These are phyloP conservation scores for Metarhizium robertsii DNA, from an alignment of 2,329 filamentous ascomycete species.

Conservation along the genomic window DNA sequence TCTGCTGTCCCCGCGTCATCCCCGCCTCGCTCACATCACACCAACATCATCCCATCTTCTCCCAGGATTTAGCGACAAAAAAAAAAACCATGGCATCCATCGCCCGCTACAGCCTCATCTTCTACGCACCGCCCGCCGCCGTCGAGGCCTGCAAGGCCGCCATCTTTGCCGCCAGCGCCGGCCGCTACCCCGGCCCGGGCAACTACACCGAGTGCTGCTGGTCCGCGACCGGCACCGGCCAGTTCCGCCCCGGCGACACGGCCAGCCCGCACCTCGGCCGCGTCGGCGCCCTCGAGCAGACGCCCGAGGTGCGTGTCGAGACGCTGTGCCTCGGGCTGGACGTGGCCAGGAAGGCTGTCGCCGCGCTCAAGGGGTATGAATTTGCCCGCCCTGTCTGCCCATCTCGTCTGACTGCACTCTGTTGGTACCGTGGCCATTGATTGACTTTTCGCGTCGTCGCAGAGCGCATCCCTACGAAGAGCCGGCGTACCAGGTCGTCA, in stretches of 20 bases:
- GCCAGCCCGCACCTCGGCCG: conserved; percentile 56
- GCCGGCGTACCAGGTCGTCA: neutral
- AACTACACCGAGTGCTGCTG: conserved; percentile 48
- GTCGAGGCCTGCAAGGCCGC: conserved; percentile 44
- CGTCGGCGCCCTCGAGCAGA: conserved; percentile 46
- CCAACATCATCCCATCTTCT: too few relatives aligned
- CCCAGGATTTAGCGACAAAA: too few relatives aligned
- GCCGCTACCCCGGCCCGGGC: conserved; percentile 38
- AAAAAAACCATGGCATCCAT: neutral
- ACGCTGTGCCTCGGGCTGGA: conserved; percentile 52
- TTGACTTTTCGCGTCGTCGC: neutral
- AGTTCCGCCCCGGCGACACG: conserved; percentile 53
- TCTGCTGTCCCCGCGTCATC: too few relatives aligned
- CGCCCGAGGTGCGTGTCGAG: conserved; percentile 54
- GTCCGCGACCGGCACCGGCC: conserved; percentile 45
- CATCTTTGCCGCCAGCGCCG: conserved; percentile 49
- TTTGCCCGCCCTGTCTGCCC: too few relatives aligned
- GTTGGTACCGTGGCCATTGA: neutral
- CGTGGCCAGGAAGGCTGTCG: conserved; percentile 16
- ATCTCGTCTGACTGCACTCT: too few relatives aligned
- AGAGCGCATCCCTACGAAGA: neutral
- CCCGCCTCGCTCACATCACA: too few relatives aligned
- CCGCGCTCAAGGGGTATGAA: neutral
- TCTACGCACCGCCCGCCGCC: conserved; percentile 36
- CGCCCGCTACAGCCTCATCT: conserved; percentile 32